A percentile compares a stretch with the other conserved stretches of the same genome.
Conservation (phyloP, 768 basidiomycete species). For the Psilocybe tampanensis region DNA sequence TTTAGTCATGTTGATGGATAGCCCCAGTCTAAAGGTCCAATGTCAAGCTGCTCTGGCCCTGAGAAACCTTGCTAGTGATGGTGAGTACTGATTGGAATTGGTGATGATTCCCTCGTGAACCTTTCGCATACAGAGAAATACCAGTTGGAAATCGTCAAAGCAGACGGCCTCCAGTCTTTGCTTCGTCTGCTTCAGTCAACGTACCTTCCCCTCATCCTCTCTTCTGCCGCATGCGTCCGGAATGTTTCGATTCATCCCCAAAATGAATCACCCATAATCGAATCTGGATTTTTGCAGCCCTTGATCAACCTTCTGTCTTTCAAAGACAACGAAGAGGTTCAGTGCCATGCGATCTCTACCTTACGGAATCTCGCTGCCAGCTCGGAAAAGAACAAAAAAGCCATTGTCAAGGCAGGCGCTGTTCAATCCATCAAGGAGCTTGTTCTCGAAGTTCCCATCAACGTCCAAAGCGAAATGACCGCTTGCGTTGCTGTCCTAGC, state of each 20-base stretch:
- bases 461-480: conserved; percentile 99
- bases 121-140: conserved; percentile 76
- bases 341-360: conserved; percentile 98
- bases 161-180: conserved; percentile 88
- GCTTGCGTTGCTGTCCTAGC: conserved; percentile 97
- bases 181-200: conserved; percentile 95
- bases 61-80: conserved; percentile 96
- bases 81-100: conserved; percentile 42
- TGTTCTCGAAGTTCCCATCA: conserved; percentile 92
- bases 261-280: conserved; percentile 99
- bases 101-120: background rate
- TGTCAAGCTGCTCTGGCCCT: conserved; percentile 97
- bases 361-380: conserved; percentile 95
- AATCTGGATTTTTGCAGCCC: conserved; percentile 95
- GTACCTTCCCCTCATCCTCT: conserved; percentile 96
- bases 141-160: conserved; percentile 96
- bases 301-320: conserved; percentile 95
- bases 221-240: conserved; percentile 97
- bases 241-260: conserved; percentile 98
- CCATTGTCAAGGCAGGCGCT: conserved; percentile 97
- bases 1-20: conserved; percentile 95
- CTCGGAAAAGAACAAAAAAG: conserved; percentile 97
- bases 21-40: conserved; percentile 95
- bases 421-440: conserved; percentile 96
- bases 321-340: conserved; percentile 99